phyloP scores from a whole-genome alignment of 805 yeast genomes.

The Starmerella roubikii region DNA sequence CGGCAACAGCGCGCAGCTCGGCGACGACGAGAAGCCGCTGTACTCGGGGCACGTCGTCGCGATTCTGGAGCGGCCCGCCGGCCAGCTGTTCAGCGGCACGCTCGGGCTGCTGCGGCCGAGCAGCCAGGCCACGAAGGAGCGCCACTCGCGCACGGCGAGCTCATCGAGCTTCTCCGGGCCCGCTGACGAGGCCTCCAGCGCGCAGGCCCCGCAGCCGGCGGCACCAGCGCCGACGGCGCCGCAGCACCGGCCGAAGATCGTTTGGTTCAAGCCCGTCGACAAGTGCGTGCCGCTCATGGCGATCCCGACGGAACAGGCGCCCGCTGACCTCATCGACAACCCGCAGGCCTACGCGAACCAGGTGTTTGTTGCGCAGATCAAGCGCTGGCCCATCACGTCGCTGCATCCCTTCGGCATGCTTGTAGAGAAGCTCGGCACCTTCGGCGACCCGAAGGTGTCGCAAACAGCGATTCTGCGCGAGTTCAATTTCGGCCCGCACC shows the following conservation, averaged over 20 bases:
- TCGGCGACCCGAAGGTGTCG: conserved; percentile 65
- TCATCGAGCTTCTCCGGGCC: conserved; percentile 8
- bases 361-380: conserved; percentile 84
- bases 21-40: conserved; percentile 77
- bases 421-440: conserved; percentile 70
- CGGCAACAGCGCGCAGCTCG: too few species aligned
- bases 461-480: conserved; percentile 78
- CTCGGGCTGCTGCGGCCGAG: conserved; percentile 90
- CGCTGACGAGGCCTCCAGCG: conserved; percentile 6
- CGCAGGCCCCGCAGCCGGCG: not conserved
- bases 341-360: conserved; percentile 71
- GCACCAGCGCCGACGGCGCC: not conserved
- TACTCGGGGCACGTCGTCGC: conserved; percentile 99
- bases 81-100: conserved; percentile 90
- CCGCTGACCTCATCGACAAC: conserved; percentile 84
- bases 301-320: conserved; percentile 97
- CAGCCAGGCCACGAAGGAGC: conserved; percentile 76
- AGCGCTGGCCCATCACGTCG: conserved; percentile 98
- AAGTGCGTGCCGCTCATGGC: conserved; percentile 96
- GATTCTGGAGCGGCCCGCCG: conserved; percentile 92
- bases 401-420: conserved; percentile 95
- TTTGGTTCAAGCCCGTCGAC: conserved; percentile 98
- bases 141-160: conserved; percentile 30
- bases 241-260: conserved; percentile 64
- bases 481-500: conserved; percentile 32